Conservation (phyloP, 176 grass and related monocot genomes). For the Carex myosuroides region DNA sequence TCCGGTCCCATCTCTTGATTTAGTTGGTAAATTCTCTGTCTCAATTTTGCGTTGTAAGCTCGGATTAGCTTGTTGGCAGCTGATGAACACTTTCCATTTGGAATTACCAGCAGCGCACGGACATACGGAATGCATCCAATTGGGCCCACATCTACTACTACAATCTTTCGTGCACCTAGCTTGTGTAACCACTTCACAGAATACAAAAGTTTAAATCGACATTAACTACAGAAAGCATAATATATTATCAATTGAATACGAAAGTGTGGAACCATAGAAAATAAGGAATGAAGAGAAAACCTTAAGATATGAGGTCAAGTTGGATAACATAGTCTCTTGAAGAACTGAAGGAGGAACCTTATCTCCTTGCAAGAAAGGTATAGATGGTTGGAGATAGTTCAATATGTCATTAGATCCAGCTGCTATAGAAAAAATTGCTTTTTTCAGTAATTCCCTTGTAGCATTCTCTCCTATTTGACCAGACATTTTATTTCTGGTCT, state of each 20-base stretch:
- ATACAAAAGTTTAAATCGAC: neutral
- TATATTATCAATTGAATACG: neutral
- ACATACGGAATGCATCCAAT: conserved; percentile 76
- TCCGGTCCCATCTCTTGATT: conserved; percentile 50
- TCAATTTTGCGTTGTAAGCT: conserved; percentile 70
- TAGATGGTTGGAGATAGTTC: conserved; percentile 61
- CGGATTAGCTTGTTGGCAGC: conserved; percentile 36
- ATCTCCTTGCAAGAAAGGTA: conserved; percentile 54
- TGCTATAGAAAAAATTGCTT: conserved; percentile 43
- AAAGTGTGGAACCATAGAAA: neutral
- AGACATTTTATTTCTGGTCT: conserved; percentile 43
- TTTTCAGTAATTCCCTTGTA: conserved; percentile 43
- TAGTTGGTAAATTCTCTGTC: conserved; percentile 39
- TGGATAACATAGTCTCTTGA: conserved; percentile 60
- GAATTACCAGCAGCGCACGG: conserved; percentile 47
- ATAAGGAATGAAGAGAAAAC: conserved; percentile 14
- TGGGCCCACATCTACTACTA: conserved; percentile 63
- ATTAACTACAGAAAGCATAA: neutral
- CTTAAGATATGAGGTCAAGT: conserved; percentile 71
- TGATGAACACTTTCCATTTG: conserved; percentile 39
- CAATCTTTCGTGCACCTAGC: conserved; percentile 64
- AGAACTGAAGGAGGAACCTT: conserved; percentile 43
- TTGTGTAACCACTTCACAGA: conserved; percentile 43
- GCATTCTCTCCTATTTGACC: conserved; percentile 36
- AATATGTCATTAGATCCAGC: conserved; percentile 79